Evolutionary conservation across 2,329 filamentous ascomycete species (phyloP).

Genomic region (Rutstroemia sp.): DNA sequence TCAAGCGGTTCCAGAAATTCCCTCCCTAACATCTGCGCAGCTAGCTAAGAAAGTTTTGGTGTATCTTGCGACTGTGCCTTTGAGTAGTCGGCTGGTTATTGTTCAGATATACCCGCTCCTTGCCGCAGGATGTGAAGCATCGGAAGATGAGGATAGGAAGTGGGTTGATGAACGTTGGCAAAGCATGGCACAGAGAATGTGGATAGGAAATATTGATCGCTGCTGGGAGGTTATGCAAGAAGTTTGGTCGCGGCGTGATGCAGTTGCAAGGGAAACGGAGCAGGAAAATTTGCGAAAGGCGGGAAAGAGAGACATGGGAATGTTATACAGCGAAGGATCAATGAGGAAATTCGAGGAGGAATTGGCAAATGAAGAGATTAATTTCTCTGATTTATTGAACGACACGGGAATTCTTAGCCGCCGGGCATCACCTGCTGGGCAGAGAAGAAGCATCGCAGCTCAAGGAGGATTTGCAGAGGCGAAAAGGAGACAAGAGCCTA

Average conservation of each 20-base stretch:
- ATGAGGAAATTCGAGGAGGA: conserved; percentile 28
- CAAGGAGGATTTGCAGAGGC: conserved; percentile 2
- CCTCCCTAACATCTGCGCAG: conserved; percentile 47
- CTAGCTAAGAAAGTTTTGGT: conserved; percentile 55
- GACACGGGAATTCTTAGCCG: conserved; percentile 19
- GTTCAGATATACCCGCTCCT: conserved; percentile 65
- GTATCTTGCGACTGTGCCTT: conserved; percentile 55
- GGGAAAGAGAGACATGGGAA: conserved; percentile 10
- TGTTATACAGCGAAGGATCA: conserved; percentile 3
- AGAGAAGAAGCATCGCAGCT: conserved; percentile 11
- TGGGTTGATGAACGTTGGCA: conserved; percentile 60
- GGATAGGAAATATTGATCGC: conserved; percentile 60
- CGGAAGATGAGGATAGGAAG: conserved; percentile 49
- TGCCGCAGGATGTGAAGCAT: conserved; percentile 58
- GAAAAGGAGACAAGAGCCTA: conserved; percentile 19
- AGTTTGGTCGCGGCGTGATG: conserved; percentile 58
- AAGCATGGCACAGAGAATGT: conserved; percentile 52
- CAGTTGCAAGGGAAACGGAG: conserved; percentile 24
- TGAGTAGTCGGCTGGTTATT: conserved; percentile 54
- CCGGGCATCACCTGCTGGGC: not conserved
- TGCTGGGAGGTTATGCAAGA: conserved; percentile 58
- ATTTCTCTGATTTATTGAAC: conserved; percentile 26
- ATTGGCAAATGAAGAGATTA: conserved; percentile 22
- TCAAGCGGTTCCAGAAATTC: conserved; percentile 61
- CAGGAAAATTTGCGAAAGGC: conserved; percentile 15